phyloP scores from a whole-genome alignment of 805 yeast species.

The Candida incommunis region DNA sequence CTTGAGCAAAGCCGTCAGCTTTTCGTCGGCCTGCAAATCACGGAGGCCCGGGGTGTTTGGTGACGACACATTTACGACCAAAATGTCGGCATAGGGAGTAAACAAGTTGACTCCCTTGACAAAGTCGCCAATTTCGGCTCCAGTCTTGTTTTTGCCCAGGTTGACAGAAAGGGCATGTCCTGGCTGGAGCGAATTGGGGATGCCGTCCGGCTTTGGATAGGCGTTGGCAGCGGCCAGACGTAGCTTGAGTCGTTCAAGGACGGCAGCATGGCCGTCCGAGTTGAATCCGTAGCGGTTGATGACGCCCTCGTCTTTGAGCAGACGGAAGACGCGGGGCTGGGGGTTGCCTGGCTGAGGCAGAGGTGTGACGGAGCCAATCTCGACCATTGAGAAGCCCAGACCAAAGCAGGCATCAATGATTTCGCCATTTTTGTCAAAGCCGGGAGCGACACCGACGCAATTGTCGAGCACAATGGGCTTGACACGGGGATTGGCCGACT shows the following conservation, averaged over 20 bases:
- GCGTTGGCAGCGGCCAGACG: constrained; percentile 35
- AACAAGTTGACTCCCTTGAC: constrained; percentile 69
- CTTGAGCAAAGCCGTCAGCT: constrained; percentile 51
- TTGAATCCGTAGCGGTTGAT: constrained; percentile 93
- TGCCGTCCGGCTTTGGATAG: constrained; percentile 7
- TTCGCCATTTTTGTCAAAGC: constrained; percentile 87
- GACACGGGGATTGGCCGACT: constrained; percentile 15
- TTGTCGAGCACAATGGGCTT: constrained; percentile 33
- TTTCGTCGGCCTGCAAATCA: constrained; percentile 65
- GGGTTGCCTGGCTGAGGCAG: constrained; percentile 91
- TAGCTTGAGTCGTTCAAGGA: constrained; percentile 48
- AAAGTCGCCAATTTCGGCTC: constrained; percentile 82
- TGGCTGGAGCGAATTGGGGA: constrained; percentile 37
- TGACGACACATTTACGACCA: constrained; percentile 83
- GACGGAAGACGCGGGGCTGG: constrained; percentile 78
- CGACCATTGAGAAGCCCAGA: constrained; percentile 79
- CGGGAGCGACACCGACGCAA: constrained; percentile 92
- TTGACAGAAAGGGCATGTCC: constrained; percentile 67
- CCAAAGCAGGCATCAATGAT: constrained; percentile 70
- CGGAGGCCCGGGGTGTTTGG: constrained; percentile 96
- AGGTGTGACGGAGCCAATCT: constrained; percentile 89
- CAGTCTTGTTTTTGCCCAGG: constrained; percentile 83
- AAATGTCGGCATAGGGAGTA: constrained; percentile 75
- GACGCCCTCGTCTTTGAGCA: constrained; percentile 76
- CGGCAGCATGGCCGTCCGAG: constrained; percentile 73